Percentiles rank a stretch among this genome's conserved stretches.
Evolutionary conservation across 176 grass and related monocot genomes (phyloP).

Genomic region (Bromus sterilis): DNA sequence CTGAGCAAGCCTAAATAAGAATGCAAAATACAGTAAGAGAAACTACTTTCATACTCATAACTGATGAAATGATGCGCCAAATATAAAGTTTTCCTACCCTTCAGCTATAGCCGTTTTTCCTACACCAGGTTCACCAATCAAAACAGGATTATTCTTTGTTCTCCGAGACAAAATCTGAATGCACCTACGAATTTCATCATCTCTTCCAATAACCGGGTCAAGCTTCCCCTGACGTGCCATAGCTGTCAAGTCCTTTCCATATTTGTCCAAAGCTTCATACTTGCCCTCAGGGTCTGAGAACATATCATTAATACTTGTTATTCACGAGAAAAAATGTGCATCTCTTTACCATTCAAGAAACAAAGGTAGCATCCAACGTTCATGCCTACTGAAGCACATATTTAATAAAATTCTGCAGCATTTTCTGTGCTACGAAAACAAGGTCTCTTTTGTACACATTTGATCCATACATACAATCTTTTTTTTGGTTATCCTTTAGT

Average conservation of each 20-base stretch:
- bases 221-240: constrained; percentile 96
- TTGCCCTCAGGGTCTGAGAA: constrained; percentile 87
- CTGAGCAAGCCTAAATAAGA: constrained; percentile 79
- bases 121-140: constrained; percentile 99
- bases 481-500: background rate
- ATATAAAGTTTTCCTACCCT: constrained; percentile 42
- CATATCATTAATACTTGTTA: background rate
- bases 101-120: constrained; percentile 99
- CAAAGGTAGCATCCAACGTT: background rate
- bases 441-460: background rate
- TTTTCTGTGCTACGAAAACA: background rate
- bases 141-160: constrained; percentile 97
- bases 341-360: background rate
- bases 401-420: background rate
- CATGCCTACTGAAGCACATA: background rate
- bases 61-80: background rate
- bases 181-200: constrained; percentile 98
- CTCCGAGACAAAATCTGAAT: constrained; percentile 97
- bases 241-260: constrained; percentile 94
- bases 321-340: background rate
- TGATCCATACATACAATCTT: background rate
- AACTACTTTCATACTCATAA: background rate
- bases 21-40: constrained; percentile 25
- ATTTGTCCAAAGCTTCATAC: constrained; percentile 94
- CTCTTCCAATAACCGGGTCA: constrained; percentile 97